These are phyloP conservation scores for Onygenales sp. DNA, from an alignment of 2,329 filamentous ascomycete species.

Conservation along the genomic window DNA sequence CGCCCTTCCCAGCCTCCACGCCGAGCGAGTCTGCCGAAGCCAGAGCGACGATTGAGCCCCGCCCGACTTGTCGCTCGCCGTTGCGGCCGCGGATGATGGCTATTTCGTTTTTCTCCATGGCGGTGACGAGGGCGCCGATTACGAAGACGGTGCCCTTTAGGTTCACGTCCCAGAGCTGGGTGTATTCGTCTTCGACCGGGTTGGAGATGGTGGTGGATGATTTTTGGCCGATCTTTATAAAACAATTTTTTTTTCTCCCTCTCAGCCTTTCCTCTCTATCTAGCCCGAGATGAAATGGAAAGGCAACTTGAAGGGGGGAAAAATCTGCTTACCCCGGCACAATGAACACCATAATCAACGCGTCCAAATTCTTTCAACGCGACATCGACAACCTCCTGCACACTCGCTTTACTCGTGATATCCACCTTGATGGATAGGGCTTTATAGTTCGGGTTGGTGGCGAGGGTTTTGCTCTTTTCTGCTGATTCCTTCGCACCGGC, in stretches of 20 bases:
- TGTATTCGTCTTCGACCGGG: constrained; percentile 19
- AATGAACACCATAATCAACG: constrained; percentile 19
- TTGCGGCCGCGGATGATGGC: constrained; percentile 28
- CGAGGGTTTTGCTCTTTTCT: constrained; percentile 16
- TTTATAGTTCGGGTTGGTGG: constrained; percentile 16
- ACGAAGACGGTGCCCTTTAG: constrained; percentile 31
- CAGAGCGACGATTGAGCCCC: constrained; percentile 30
- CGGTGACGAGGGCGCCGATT: constrained; percentile 21
- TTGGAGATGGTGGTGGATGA: neutral
- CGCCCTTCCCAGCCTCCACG: constrained; percentile 25
- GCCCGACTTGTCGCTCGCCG: constrained; percentile 12
- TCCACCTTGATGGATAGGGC: constrained; percentile 18
- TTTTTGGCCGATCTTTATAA: constrained; percentile 1
- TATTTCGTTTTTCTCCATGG: constrained; percentile 14
- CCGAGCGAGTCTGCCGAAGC: constrained; percentile 24
- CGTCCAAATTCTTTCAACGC: constrained; percentile 14
- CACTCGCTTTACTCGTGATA: constrained; percentile 11
- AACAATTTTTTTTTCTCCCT: neutral
- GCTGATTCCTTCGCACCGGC: constrained; percentile 11
- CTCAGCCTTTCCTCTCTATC: no score
- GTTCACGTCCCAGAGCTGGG: constrained; percentile 29
- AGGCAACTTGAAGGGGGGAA: neutral
- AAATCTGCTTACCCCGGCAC: constrained; percentile 12
- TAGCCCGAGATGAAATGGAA: neutral
- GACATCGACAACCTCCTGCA: constrained; percentile 17